Evolutionary conservation across 2,329 filamentous ascomycete genomes (phyloP).

Genomic region (Aspergillus sp.): DNA sequence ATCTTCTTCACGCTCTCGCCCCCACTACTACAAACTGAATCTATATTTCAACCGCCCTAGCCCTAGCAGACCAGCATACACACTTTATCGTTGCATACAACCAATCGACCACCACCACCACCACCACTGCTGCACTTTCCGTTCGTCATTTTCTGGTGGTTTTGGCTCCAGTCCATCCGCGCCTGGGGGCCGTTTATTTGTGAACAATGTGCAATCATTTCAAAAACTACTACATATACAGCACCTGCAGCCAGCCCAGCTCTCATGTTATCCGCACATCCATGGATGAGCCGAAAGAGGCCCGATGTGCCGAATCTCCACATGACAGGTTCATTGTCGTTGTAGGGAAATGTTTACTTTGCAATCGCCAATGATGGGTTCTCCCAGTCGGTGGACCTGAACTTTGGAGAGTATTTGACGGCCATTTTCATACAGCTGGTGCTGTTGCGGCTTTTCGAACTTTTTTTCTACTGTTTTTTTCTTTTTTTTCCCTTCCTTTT

Average conservation of each 20-base stretch:
- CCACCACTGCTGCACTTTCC: background rate
- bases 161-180: background rate
- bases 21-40: background rate
- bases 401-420: background rate
- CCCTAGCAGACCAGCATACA: background rate
- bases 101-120: background rate
- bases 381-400: background rate
- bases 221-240: constrained; percentile 77
- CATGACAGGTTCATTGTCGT: constrained; percentile 74
- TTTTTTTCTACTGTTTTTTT: background rate
- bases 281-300: constrained; percentile 63
- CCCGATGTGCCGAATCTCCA: constrained; percentile 62
- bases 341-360: constrained; percentile 62
- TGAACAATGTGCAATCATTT: constrained; percentile 60
- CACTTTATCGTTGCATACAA: background rate
- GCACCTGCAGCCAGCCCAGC: constrained; percentile 66
- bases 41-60: background rate
- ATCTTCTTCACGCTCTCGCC: background rate
- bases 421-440: background rate
- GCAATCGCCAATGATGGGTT: constrained; percentile 29
- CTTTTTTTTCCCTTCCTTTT: background rate
- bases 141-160: background rate
- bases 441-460: background rate
- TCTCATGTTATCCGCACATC: constrained; percentile 71
- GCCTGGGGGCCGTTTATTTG: constrained; percentile 10